phyloP scores from a whole-genome alignment of 2,329 filamentous ascomycete genomes.

The Bisporella sp. region DNA sequence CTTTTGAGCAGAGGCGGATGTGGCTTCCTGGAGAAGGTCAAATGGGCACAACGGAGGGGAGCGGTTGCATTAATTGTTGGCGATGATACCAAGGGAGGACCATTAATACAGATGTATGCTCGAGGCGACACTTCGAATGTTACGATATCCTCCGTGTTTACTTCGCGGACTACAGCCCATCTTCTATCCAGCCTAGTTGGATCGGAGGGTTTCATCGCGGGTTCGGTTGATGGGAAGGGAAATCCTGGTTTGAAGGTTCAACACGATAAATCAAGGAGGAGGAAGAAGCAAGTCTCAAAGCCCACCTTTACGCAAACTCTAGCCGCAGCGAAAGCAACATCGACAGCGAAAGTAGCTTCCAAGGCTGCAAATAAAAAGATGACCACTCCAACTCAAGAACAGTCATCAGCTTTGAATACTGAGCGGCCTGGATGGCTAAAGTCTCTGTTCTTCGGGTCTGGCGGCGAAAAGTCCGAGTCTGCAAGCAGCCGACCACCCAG shows the following conservation, averaged over 20 bases:
- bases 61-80: constrained; percentile 88
- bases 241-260: constrained; percentile 49
- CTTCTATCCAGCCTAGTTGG: constrained; percentile 83
- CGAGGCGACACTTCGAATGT: constrained; percentile 92
- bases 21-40: constrained; percentile 93
- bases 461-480: constrained; percentile 24
- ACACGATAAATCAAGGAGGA: constrained; percentile 20
- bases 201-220: constrained; percentile 55
- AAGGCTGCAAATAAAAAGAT: constrained; percentile 24
- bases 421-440: constrained; percentile 37
- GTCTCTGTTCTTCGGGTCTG: constrained; percentile 33
- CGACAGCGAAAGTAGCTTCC: constrained; percentile 21
- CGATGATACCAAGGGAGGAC: constrained; percentile 83
- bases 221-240: constrained; percentile 52
- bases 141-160: constrained; percentile 90
- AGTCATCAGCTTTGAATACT: constrained; percentile 10
- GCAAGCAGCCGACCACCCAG: constrained; percentile 61
- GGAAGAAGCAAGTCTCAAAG: constrained; percentile 21
- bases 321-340: constrained; percentile 21
- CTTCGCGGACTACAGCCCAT: constrained; percentile 89
- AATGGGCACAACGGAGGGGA: constrained; percentile 90
- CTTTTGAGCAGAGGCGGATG: constrained; percentile 88
- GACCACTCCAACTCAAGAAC: constrained; percentile 16
- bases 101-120: constrained; percentile 96
- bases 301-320: constrained; percentile 24